A percentile compares a stretch with the other conserved stretches of the same genome.
phyloP scores from a whole-genome alignment of 441 rosid species.

The Gossypium davidsonii region DNA sequence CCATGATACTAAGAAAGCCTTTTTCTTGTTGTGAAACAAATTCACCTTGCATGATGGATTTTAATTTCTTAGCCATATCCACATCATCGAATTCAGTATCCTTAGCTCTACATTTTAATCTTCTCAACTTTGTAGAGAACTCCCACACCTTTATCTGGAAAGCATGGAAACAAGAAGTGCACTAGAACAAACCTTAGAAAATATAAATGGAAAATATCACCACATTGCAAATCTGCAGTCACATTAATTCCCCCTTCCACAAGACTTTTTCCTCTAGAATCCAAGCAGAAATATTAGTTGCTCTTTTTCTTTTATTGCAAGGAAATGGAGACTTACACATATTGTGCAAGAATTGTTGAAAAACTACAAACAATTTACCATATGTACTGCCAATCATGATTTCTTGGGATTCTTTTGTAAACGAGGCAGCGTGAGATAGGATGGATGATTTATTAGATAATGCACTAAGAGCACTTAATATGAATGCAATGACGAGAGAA shows the following conservation, averaged over 20 bases:
- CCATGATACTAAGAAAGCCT: conserved; percentile 81
- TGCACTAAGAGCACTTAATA: no score
- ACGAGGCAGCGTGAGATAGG: no score
- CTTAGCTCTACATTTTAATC: conserved; percentile 60
- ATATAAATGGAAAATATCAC: conserved; percentile 63
- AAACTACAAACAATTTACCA: no score
- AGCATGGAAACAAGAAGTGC: conserved; percentile 47
- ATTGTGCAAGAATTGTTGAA: no score
- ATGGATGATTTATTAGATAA: no score
- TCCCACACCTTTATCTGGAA: conserved; percentile 87
- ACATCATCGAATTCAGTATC: conserved; percentile 41
- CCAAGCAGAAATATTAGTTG: conserved; percentile 71
- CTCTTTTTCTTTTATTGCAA: conserved; percentile 26
- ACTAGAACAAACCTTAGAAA: conserved; percentile 62
- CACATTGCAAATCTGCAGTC: conserved; percentile 74
- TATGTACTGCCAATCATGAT: no score
- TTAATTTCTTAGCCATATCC: conserved; percentile 52
- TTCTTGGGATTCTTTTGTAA: no score
- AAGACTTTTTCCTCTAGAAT: conserved; percentile 55
- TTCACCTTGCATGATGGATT: conserved; percentile 58
- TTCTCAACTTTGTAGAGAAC: conserved; percentile 60
- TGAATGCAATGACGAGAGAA: no score
- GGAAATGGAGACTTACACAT: no score
- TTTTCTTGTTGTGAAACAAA: conserved; percentile 73
- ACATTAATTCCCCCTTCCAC: conserved; percentile 49